Percentiles rank a stretch among this genome's conserved stretches.
These are phyloP conservation scores for Pythium oligandrum DNA, from an alignment of 352 stramenopile species.

Conservation along the genomic window DNA sequence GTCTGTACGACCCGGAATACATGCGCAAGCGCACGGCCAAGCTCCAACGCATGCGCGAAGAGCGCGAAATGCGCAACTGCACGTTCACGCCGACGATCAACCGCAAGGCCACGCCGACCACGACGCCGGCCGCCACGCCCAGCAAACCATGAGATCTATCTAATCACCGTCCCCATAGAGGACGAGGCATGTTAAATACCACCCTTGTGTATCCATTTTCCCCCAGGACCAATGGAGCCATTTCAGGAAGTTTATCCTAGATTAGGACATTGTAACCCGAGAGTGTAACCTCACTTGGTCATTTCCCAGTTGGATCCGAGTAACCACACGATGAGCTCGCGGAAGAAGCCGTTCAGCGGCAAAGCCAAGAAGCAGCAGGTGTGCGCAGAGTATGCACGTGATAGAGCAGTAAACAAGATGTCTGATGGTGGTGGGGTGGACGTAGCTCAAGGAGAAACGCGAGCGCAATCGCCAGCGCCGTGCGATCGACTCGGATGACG, in stretches of 20 bases:
- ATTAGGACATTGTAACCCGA: no score
- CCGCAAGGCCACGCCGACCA: no score
- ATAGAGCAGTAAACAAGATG: background rate
- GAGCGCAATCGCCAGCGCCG: slow-evolving; percentile 45
- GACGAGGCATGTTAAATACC: no score
- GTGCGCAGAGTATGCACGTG: background rate
- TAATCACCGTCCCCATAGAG: no score
- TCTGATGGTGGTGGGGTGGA: background rate
- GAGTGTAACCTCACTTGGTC: no score
- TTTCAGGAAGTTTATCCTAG: no score
- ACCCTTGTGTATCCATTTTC: no score
- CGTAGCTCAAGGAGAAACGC: slow-evolving; percentile 68
- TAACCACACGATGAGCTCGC: slow-evolving; percentile 1
- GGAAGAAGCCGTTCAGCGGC: slow-evolving; percentile 82
- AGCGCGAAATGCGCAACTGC: slow-evolving; percentile 78
- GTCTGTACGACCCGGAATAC: slow-evolving; percentile 84
- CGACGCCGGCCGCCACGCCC: no score
- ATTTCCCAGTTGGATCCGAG: no score
- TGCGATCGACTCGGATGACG: slow-evolving; percentile 11
- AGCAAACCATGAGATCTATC: no score
- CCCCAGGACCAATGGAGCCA: no score
- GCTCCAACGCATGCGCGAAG: slow-evolving; percentile 67
- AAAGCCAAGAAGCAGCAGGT: slow-evolving; percentile 89
- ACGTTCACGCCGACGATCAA: slow-evolving; percentile 77
- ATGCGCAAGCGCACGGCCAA: slow-evolving; percentile 70